Evolutionary conservation across 2,329 filamentous ascomycete species (phyloP).

Genomic region (Neonectria hederae): DNA sequence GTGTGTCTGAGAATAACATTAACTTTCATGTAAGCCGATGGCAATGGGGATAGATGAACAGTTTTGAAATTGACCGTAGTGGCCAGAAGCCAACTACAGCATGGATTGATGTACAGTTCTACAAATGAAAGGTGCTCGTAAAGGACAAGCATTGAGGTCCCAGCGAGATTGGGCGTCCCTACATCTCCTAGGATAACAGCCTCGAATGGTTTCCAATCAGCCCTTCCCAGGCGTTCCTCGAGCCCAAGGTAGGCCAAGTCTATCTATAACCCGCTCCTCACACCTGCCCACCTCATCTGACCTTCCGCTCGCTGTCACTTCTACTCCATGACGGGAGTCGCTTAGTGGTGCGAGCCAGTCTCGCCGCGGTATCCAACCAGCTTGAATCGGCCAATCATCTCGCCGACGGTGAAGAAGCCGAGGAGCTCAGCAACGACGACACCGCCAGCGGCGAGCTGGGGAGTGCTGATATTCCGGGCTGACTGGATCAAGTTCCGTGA

Average conservation of each 20-base stretch:
- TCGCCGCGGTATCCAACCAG: constrained; percentile 90
- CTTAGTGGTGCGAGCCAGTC: constrained; percentile 68
- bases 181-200: constrained; percentile 36
- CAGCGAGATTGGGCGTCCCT: constrained; percentile 34
- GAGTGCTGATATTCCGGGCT: constrained; percentile 74
- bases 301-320: constrained; percentile 24
- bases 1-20: not conserved
- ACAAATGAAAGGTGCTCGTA: constrained; percentile 46
- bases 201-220: constrained; percentile 38
- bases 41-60: not conserved
- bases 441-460: constrained; percentile 76
- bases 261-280: constrained; percentile 38
- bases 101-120: constrained; percentile 47
- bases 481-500: constrained; percentile 64
- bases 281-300: constrained; percentile 33
- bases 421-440: constrained; percentile 87
- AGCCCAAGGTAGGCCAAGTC: constrained; percentile 29
- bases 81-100: constrained; percentile 27
- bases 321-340: constrained; percentile 22
- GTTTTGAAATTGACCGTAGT: constrained; percentile 31
- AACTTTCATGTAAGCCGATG: not conserved
- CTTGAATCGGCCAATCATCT: constrained; percentile 97
- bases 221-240: constrained; percentile 33
- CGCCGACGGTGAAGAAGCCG: constrained; percentile 97
- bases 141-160: constrained; percentile 39